Conservation (phyloP, 306 rosid genomes). For the Luffa aegyptiaca region DNA sequence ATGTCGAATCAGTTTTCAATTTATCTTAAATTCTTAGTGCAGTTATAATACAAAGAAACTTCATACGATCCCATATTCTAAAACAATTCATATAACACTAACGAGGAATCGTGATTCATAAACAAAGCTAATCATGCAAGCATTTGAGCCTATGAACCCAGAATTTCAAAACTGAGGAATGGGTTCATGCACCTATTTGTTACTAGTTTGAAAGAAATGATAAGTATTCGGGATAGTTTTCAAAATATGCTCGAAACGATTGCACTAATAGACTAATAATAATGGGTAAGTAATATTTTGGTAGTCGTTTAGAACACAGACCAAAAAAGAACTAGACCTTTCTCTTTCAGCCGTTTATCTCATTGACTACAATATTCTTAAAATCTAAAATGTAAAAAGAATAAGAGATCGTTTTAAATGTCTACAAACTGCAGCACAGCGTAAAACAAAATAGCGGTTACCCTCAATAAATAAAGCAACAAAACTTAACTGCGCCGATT, state of each 20-base stretch:
- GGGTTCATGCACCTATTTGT: background rate
- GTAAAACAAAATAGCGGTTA: background rate
- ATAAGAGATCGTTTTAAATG: background rate
- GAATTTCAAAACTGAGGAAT: background rate
- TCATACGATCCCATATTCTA: background rate
- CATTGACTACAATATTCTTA: background rate
- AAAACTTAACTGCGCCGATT: background rate
- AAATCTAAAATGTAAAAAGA: background rate
- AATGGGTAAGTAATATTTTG: background rate
- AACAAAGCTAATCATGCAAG: background rate
- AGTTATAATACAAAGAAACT: background rate
- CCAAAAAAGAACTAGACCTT: background rate
- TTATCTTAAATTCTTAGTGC: background rate
- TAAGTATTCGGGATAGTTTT: background rate
- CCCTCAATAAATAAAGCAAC: background rate
- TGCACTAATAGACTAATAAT: background rate
- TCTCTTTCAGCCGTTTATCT: background rate
- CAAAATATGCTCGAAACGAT: background rate
- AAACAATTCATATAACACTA: background rate
- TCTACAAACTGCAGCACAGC: background rate
- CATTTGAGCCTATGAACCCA: background rate
- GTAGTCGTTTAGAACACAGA: background rate
- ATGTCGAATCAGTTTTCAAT: background rate
- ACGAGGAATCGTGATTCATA: background rate
- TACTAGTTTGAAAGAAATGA: background rate